These are phyloP conservation scores for Nicotiana tabacum DNA, from an alignment of 257 asterid species.

Conservation along the genomic window DNA sequence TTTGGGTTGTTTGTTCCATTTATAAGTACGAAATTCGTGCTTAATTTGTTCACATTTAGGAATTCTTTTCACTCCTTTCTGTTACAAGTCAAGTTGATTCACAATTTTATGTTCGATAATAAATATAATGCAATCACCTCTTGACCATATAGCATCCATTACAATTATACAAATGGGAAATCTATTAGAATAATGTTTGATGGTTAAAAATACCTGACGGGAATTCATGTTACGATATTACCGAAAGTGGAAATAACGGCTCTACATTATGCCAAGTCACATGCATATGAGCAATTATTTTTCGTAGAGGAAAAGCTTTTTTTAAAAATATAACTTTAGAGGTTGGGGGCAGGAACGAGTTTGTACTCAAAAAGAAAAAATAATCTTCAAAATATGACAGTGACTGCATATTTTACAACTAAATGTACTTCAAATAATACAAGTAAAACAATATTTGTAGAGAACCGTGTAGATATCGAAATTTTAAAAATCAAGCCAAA, in stretches of 20 bases:
- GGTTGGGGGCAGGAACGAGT: background rate
- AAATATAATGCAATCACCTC: background rate
- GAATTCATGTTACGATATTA: background rate
- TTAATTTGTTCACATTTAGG: background rate
- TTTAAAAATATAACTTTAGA: too few species aligned
- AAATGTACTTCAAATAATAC: background rate
- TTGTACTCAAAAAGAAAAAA: background rate
- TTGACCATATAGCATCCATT: background rate
- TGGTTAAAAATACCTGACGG: background rate
- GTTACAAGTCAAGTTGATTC: background rate
- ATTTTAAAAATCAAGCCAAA: too few species aligned
- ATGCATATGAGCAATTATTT: background rate
- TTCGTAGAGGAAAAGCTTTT: too few species aligned
- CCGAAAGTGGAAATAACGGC: background rate
- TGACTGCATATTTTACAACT: background rate
- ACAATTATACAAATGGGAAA: background rate
- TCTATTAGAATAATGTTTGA: background rate
- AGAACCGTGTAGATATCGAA: too few species aligned
- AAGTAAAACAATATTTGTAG: too few species aligned
- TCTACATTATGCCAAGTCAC: background rate
- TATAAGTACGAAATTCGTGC: background rate
- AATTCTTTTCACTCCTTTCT: background rate
- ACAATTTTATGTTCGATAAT: background rate
- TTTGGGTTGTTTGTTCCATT: background rate
- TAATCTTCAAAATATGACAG: background rate